Conservation (phyloP, 2,329 filamentous ascomycete genomes). For the Neopestalotiopsis rosae region DNA sequence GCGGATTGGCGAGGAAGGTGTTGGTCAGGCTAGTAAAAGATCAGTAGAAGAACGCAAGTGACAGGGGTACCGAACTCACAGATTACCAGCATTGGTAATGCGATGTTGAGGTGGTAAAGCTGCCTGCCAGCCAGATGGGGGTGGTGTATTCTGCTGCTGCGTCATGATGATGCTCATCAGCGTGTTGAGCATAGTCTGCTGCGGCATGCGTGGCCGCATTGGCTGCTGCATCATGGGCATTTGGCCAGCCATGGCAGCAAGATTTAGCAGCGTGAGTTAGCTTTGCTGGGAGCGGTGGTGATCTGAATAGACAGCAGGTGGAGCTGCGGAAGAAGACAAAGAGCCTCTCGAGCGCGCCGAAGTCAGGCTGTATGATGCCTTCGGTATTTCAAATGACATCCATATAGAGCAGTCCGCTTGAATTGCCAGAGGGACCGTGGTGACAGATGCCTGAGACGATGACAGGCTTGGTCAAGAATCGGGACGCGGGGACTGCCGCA, state of each 20-base stretch:
- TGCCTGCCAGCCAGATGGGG: conserved; percentile 39
- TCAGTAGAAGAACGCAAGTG: conserved; percentile 18
- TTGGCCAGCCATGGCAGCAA: conserved; percentile 64
- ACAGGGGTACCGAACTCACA: conserved; percentile 36
- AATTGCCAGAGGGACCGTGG: neutral
- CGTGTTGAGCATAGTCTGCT: conserved; percentile 45
- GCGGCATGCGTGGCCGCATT: conserved; percentile 46
- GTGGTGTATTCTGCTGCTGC: conserved; percentile 19
- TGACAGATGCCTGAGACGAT: neutral
- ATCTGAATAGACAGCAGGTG: neutral
- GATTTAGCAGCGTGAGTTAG: conserved; percentile 17
- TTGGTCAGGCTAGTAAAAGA: conserved; percentile 54
- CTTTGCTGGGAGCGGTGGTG: neutral
- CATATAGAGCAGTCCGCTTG: conserved; percentile 5
- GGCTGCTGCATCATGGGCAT: conserved; percentile 61
- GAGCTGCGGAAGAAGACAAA: conserved; percentile 4
- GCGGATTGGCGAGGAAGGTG: conserved; percentile 50
- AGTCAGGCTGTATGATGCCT: conserved; percentile 7
- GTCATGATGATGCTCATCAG: conserved; percentile 43
- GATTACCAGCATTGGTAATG: conserved; percentile 38
- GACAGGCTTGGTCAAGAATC: neutral
- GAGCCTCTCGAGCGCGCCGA: neutral
- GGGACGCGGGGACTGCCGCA: neutral
- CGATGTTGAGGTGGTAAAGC: conserved; percentile 37
- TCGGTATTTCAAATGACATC: neutral